These are phyloP conservation scores for Penicillium aurantiogriseum DNA, from an alignment of 2,329 filamentous ascomycete species.

Conservation along the genomic window DNA sequence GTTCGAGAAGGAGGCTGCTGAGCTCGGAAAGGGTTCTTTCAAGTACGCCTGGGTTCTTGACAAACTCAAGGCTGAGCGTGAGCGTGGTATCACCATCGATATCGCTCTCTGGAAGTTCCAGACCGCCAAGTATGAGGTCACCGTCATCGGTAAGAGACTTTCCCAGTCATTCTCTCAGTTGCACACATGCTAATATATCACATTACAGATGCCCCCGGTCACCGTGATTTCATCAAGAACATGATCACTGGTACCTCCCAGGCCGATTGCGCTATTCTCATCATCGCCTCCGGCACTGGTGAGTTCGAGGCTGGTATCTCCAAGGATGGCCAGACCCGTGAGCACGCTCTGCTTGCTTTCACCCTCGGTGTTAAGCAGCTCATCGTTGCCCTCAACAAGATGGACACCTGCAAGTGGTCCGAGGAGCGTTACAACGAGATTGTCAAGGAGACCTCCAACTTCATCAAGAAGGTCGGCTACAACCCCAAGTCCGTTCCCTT, in stretches of 20 bases:
- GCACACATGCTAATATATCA: constrained; percentile 11
- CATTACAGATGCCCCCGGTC: constrained; percentile 81
- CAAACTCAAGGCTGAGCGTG: constrained; percentile 99
- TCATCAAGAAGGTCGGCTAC: constrained; percentile 99
- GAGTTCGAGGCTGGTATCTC: constrained; percentile 99
- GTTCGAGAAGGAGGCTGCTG: constrained; percentile 99
- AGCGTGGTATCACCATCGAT: constrained; percentile 99
- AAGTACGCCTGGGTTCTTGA: constrained; percentile 99
- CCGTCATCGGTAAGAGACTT: constrained; percentile 77
- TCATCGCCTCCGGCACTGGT: constrained; percentile 99
- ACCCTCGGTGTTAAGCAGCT: constrained; percentile 99
- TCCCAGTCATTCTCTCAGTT: background rate
- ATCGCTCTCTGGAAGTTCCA: constrained; percentile 99
- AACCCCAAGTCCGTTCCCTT: constrained; percentile 98
- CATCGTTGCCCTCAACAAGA: constrained; percentile 99
- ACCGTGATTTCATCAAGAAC: constrained; percentile 99
- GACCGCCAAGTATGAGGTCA: constrained; percentile 96
- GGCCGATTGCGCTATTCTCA: constrained; percentile 99
- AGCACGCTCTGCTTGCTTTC: constrained; percentile 99
- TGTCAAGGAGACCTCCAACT: constrained; percentile 99
- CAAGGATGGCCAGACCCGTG: constrained; percentile 99
- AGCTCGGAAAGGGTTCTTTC: constrained; percentile 99
- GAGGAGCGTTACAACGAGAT: constrained; percentile 97
- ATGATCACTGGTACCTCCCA: constrained; percentile 99
- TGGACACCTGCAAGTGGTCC: constrained; percentile 99